A percentile compares a stretch with the other conserved stretches of the same genome.
These are phyloP conservation scores for Chytriomyces hyalinus DNA, from an alignment of 192 early-diverging fungal genomes.

Conservation along the genomic window DNA sequence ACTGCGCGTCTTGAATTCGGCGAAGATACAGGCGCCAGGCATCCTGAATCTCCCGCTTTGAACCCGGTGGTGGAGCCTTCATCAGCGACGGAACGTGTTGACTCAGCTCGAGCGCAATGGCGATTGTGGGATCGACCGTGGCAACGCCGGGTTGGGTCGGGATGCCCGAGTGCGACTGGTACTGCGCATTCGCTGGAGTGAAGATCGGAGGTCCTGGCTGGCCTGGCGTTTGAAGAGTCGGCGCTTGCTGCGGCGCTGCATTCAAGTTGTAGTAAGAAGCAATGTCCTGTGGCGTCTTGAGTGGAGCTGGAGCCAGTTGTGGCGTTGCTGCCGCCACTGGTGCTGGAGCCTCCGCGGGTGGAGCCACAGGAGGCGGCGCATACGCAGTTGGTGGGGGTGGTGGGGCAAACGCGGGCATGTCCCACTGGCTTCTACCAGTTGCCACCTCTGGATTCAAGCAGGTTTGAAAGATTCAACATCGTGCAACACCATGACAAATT, in stretches of 20 bases:
- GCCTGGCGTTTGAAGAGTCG: slow-evolving; percentile 14
- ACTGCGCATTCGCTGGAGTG: slow-evolving; percentile 19
- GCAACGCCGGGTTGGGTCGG: slow-evolving; percentile 24
- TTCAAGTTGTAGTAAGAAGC: slow-evolving; percentile 27
- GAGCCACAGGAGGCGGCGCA: not conserved
- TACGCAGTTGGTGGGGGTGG: slow-evolving; percentile 17
- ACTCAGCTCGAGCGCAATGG: slow-evolving; percentile 40
- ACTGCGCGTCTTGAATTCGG: slow-evolving; percentile 42
- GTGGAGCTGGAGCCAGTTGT: not conserved
- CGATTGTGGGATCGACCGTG: slow-evolving; percentile 38
- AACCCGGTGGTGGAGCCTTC: slow-evolving; percentile 35
- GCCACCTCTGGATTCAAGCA: slow-evolving; percentile 2
- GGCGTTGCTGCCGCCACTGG: not conserved
- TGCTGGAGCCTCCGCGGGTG: not conserved
- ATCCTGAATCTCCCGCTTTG: slow-evolving; percentile 29
- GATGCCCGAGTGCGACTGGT: slow-evolving; percentile 20
- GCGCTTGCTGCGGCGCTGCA: slow-evolving; percentile 4
- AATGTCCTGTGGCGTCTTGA: not conserved
- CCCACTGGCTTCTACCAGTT: slow-evolving; percentile 29
- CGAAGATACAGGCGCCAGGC: slow-evolving; percentile 32
- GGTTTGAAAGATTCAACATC: not conserved
- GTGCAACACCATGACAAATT: not conserved
- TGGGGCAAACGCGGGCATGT: slow-evolving; percentile 23
- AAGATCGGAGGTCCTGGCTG: slow-evolving; percentile 15
- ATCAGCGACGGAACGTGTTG: slow-evolving; percentile 38